These are phyloP conservation scores for Colletotrichum gigasporum DNA, from an alignment of 2,329 filamentous ascomycete genomes.

Conservation along the genomic window DNA sequence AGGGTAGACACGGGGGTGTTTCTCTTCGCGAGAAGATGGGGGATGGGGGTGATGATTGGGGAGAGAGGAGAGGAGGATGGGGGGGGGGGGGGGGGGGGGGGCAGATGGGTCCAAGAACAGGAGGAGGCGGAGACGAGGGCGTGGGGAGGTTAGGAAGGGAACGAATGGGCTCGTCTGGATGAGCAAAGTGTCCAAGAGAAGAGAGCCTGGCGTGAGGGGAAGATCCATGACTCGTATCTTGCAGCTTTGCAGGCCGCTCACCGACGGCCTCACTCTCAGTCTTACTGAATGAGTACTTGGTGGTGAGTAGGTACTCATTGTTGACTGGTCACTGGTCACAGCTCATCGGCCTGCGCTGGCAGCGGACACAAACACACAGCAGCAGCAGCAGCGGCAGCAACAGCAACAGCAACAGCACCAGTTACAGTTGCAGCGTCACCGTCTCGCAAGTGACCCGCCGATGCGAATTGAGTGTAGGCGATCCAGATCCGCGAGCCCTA, in stretches of 20 bases:
- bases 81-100: not conserved
- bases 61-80: not conserved
- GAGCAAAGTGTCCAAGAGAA: not conserved
- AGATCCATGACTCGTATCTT: slow-evolving; percentile 19
- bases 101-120: not conserved
- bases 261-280: not conserved
- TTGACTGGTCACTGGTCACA: not conserved
- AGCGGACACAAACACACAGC: not conserved
- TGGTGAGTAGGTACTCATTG: not conserved
- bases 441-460: too few species aligned
- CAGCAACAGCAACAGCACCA: too few species aligned
- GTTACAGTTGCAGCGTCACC: too few species aligned
- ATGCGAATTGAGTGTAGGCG: too few species aligned
- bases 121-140: not conserved
- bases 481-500: too few species aligned
- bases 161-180: not conserved
- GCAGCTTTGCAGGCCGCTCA: not conserved
- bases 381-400: too few species aligned
- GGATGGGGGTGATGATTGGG: not conserved
- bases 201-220: not conserved
- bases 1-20: not conserved
- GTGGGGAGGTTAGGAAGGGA: too few species aligned
- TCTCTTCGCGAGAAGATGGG: not conserved
- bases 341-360: not conserved
- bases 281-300: too few species aligned